phyloP scores from a whole-genome alignment of 2,329 filamentous ascomycete genomes.

The Raffaelea deltoideospora region DNA sequence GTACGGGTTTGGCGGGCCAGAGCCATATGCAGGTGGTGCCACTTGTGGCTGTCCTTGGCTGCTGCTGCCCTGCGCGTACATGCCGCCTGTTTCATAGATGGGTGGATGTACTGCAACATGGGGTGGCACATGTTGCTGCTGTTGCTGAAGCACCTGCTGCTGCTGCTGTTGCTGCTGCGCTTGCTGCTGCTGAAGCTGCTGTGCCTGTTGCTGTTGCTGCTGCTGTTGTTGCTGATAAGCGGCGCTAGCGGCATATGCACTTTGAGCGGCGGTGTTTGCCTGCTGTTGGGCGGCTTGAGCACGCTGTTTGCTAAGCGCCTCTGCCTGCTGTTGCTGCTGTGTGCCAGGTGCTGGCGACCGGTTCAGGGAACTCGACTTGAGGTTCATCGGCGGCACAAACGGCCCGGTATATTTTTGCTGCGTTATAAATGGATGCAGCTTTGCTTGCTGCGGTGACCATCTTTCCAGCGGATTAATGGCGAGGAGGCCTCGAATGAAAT shows the following conservation, averaged over 20 bases:
- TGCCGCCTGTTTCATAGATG: slow-evolving; percentile 53
- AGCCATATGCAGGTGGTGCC: slow-evolving; percentile 40
- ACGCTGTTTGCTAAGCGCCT: slow-evolving; percentile 84
- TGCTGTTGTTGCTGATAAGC: slow-evolving; percentile 30
- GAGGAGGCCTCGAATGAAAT: slow-evolving; percentile 85
- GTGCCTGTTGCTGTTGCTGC: slow-evolving; percentile 13
- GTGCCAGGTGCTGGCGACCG: slow-evolving; percentile 85
- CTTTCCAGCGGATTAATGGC: slow-evolving; percentile 92
- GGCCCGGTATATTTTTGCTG: slow-evolving; percentile 94
- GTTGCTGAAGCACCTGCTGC: slow-evolving; percentile 11
- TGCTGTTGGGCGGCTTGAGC: slow-evolving; percentile 60
- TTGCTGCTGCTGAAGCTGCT: slow-evolving; percentile 18
- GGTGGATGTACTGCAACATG: too few species aligned
- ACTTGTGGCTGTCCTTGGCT: slow-evolving; percentile 56
- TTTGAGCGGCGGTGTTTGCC: slow-evolving; percentile 51
- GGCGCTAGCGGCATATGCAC: slow-evolving; percentile 42
- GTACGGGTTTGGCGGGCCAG: slow-evolving; percentile 55
- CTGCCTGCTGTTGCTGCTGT: slow-evolving; percentile 89
- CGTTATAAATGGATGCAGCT: slow-evolving; percentile 94
- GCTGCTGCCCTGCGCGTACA: slow-evolving; percentile 51
- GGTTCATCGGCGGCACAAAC: slow-evolving; percentile 92
- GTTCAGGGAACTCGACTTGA: slow-evolving; percentile 74
- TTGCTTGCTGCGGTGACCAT: slow-evolving; percentile 96
- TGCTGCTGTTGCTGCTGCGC: slow-evolving; percentile 19
- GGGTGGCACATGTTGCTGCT: slow-evolving; percentile 8